Base-by-base conservation (phyloP, 768 basidiomycete genomes). In the Naganishia vaughanmartiniae region DNA sequence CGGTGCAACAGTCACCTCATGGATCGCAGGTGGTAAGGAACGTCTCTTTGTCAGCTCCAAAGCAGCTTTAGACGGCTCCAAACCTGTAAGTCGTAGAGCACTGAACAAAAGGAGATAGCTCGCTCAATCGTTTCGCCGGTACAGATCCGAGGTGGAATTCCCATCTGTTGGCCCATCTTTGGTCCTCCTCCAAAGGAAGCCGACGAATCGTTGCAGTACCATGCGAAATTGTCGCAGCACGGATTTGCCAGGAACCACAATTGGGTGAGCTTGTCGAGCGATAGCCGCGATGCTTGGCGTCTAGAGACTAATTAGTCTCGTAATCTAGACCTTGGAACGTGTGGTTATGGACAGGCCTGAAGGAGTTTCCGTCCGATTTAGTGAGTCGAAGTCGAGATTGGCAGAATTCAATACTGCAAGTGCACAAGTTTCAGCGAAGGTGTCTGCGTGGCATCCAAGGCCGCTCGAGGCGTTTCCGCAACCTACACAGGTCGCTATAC, bases 1-100 rank as follows among this genome's bases (percentile, higher is more conserved):
- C 75, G 93, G 93, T 7, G 93, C 93, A 0, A 91, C 91, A 0
- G 84, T 97, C 21, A 86, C 89, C 53, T 94, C 93, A 0, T 97
- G 93, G 93, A 90, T 88, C 79, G 72, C 70, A 10, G 77, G 71
- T 21, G 83, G 85, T 0, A 76, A 81, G 46, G 93, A 95, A 78
- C 84, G 90, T 14, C 83, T 96, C 31, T 97, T 94, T 75, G 83
- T 95, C 5, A 92, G 91, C 12, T 85, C 85, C 14, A 92, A 90
- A 78, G 88, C 94, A 0, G 82, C 84, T 10, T 83, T 93, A 0
- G 92, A 95, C 75, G 91, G 90, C 1, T 86, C 87, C 45, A 93
- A 91, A 82, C 87, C 92, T 0, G 85, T 89, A 24, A 85, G 87
- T 54, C 31, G 45, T 31, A 21, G 17, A 21, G n/a, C 36, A 15